Percentiles rank a stretch among this genome's conserved stretches.
Conservation (phyloP, 2,329 filamentous ascomycete species). For the Lachnellula occidentalis region DNA sequence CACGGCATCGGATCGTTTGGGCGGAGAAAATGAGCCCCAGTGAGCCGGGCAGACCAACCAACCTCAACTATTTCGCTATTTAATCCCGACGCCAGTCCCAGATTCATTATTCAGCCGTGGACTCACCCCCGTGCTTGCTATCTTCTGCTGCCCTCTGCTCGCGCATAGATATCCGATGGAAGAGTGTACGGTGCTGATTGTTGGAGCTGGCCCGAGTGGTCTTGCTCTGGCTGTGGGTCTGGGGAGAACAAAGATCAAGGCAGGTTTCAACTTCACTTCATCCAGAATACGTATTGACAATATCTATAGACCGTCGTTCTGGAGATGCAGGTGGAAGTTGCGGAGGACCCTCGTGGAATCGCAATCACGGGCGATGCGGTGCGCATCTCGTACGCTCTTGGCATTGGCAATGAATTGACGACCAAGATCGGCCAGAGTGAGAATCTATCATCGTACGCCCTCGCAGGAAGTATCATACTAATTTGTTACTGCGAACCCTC, state of each 20-base stretch:
- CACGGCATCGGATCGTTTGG: too few relatives aligned
- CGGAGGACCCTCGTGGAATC: slow-evolving; percentile 29
- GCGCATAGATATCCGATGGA: background rate
- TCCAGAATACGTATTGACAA: background rate
- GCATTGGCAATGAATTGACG: slow-evolving; percentile 21
- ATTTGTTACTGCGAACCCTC: too few relatives aligned
- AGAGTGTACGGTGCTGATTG: background rate
- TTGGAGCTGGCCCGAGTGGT: background rate
- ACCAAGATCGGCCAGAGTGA: too few relatives aligned
- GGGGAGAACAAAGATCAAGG: background rate
- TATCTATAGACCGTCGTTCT: slow-evolving; percentile 16
- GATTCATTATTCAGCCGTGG: too few relatives aligned
- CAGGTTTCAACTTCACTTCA: background rate
- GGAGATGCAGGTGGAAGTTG: slow-evolving; percentile 26
- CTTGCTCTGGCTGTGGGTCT: background rate
- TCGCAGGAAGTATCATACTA: too few relatives aligned
- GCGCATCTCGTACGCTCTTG: slow-evolving; percentile 22
- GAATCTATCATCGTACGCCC: too few relatives aligned
- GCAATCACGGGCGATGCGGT: slow-evolving; percentile 31
- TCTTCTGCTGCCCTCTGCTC: too few relatives aligned
- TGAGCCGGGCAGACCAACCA: too few relatives aligned
- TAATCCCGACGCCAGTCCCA: too few relatives aligned
- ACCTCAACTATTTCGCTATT: too few relatives aligned
- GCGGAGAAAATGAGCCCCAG: too few relatives aligned
- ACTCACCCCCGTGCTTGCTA: too few relatives aligned